Evolutionary conservation across 1,284 basidiomycete genomes (phyloP), one percentile per base, ranked within the genome.

Genomic region (Ceratobasidium sp.): DNA sequence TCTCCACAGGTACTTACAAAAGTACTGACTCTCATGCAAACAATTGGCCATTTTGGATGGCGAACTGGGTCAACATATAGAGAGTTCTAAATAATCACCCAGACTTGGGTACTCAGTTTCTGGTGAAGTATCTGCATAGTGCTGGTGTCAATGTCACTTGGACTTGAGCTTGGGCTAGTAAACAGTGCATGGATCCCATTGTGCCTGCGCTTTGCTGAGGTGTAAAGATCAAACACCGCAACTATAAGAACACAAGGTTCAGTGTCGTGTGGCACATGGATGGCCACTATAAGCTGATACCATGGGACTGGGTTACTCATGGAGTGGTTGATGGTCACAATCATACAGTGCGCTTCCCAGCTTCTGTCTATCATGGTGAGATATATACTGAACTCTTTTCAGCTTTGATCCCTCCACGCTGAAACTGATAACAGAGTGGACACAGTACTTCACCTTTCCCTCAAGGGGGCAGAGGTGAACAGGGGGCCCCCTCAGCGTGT

Each of bases 251-350:
- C 0, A 46, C 81, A 1, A 67, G 83, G 0, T 86, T 87, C 4
- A 88, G 89, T 80, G 77, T 82, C 0, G 73, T 89, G 0, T 89
- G 88, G 88, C 88, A 89, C 80, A 77, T 85, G 46, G 86, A 89
- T 81, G 87, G 88, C 0, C 87, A 89, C 75, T 88, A 89, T 77
- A 89, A 89, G 78, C 81, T 89, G 0, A 89, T 90, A 13, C 50
- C 52, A 0, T 90, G 87, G 87, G 87, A 87, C 0, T 84, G 89
- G 70, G 86, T 90, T 0, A 86, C 90, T 17, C 89, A 90, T 83
- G 88, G 87, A 0, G 50, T 86, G 3, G 82, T 87, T 48, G 87
- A 90, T 82, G 87, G 88, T 0, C 87, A 84, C 74, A 85, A 82
- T 76, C 57, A 84, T 0, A 85, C 80, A 33, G 86, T 89, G 33